Evolutionary conservation across 2,329 filamentous ascomycete genomes (phyloP).

Genomic region (Aspergillus hiratsukae): DNA sequence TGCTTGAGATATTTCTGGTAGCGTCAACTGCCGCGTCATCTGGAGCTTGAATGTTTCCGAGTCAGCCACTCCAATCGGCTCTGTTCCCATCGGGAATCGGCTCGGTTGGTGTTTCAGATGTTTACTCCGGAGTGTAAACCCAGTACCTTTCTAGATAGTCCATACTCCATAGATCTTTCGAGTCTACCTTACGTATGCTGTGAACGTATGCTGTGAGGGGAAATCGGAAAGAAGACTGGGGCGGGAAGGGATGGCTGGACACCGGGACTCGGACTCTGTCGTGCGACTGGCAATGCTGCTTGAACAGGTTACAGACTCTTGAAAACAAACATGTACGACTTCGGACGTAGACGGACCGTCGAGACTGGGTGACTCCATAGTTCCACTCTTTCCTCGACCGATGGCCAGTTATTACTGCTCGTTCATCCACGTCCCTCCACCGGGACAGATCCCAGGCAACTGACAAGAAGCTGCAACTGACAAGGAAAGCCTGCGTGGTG

Average conservation of each 20-base stretch:
- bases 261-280: neutral
- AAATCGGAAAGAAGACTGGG: neutral
- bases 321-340: neutral
- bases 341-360: neutral
- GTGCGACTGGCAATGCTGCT: neutral
- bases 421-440: neutral
- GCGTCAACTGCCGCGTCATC: neutral
- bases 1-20: neutral
- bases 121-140: too few relatives aligned
- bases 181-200: neutral
- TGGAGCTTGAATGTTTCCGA: neutral
- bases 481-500: neutral
- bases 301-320: too few relatives aligned
- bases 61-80: neutral
- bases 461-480: neutral
- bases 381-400: neutral
- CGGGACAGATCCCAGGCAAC: neutral
- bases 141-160: too few relatives aligned
- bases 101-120: neutral
- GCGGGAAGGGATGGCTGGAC: neutral
- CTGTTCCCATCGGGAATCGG: neutral
- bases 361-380: neutral
- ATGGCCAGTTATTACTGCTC: neutral
- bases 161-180: neutral
- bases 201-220: neutral